Conservation (phyloP, 2,329 filamentous ascomycete species). For the Fusarium nanum region DNA sequence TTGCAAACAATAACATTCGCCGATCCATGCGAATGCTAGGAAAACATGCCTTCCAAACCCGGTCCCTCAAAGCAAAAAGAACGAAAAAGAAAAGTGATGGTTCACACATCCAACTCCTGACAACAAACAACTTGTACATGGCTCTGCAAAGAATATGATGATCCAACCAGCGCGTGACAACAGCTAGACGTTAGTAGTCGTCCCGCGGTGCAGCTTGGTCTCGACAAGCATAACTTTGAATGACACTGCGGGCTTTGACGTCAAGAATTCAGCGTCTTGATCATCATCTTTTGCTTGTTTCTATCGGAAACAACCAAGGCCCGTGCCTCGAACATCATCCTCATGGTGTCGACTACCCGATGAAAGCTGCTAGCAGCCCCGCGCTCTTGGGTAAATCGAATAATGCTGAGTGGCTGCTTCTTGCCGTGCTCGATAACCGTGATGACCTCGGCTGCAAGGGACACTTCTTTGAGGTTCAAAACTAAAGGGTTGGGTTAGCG, state of each 20-base stretch:
- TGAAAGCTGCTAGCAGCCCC: conserved; percentile 93
- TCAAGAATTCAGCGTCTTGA: conserved; percentile 71
- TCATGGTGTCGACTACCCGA: conserved; percentile 81
- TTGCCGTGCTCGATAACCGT: conserved; percentile 88
- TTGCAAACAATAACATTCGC: conserved; percentile 25
- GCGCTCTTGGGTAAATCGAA: conserved; percentile 87
- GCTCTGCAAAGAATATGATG: conserved; percentile 14
- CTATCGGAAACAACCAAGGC: conserved; percentile 76
- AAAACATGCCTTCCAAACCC: conserved; percentile 20
- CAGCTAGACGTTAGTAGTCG: background rate
- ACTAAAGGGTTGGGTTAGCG: conserved; percentile 62
- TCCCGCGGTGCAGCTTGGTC: background rate
- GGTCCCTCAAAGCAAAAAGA: conserved; percentile 13
- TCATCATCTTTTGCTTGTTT: conserved; percentile 77
- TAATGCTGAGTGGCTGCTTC: conserved; percentile 79
- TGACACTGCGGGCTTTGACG: background rate
- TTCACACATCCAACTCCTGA: conserved; percentile 42
- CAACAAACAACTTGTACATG: conserved; percentile 28
- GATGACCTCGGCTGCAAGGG: conserved; percentile 88
- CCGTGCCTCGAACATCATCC: conserved; percentile 73
- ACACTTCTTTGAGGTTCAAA: conserved; percentile 85
- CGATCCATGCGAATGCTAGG: conserved; percentile 18
- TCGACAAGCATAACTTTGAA: background rate
- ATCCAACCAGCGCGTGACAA: conserved; percentile 18
- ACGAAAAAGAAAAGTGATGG: conserved; percentile 34